Percentiles rank a stretch among this genome's conserved stretches.
Evolutionary conservation across 345 rosid species (phyloP).

Genomic region (Raphanus sativus): DNA sequence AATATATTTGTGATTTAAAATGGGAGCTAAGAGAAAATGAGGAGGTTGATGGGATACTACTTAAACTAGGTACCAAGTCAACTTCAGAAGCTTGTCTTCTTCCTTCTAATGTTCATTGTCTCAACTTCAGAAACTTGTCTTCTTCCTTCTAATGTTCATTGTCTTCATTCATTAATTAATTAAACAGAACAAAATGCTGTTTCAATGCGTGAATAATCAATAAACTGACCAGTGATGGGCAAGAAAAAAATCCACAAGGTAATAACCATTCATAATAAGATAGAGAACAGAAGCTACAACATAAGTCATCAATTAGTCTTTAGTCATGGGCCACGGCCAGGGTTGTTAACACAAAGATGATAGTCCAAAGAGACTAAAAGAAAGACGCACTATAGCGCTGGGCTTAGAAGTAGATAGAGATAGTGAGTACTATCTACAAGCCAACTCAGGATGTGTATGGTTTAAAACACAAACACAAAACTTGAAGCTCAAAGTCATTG

Average conservation of each 20-base stretch:
- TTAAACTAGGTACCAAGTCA: constrained; percentile 21
- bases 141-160: background rate
- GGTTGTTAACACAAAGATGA: no score
- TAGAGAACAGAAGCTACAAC: no score
- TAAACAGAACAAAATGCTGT: background rate
- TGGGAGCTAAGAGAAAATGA: background rate
- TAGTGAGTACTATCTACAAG: background rate
- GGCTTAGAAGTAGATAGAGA: constrained; percentile 1
- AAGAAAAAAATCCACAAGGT: no score
- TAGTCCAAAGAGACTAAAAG: no score
- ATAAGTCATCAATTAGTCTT: no score
- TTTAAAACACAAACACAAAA: background rate
- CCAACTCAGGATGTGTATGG: background rate
- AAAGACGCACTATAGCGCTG: no score
- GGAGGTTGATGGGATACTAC: constrained; percentile 9
- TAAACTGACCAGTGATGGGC: background rate
- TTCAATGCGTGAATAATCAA: background rate
- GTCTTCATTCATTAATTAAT: background rate
- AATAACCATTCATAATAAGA: no score
- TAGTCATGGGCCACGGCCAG: no score
- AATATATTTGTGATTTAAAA: background rate
- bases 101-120: background rate
- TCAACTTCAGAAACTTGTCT: no score
- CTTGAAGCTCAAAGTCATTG: constrained; percentile 7
- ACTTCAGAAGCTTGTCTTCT: constrained; percentile 6